Base-by-base conservation (phyloP, 257 asterid species). In the Petunia secreta region DNA sequence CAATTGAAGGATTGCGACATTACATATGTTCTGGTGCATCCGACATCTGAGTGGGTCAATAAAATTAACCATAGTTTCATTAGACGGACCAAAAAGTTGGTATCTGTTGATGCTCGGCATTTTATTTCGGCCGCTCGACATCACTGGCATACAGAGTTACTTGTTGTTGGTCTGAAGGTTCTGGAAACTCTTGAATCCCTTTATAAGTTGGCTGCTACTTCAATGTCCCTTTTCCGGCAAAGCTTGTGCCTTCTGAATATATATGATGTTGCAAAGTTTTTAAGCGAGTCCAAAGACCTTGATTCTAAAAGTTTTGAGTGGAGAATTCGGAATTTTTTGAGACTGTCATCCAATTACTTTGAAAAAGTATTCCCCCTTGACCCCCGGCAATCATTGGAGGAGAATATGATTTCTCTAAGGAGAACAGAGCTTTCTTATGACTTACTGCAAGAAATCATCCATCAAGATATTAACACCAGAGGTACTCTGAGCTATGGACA, bases 11-110 rank as follows among this genome's bases (percentile, higher is more conserved):
- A 81, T 63, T 2, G n/a, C 0, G 84, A 75, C 40, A 75, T 13
- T 10, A 40, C 65, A 11, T 88, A 50, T 82, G 66, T 79, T 5
- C 71, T 92, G 85, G 16, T 89, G 85, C 88, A 84, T n/a, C 90
- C 92, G 3, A 80, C 83, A 39, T 89, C 94, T 36, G 82, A 87
- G 6, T 92, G 96, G 96, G 87, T 81, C 14, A 79, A 40, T 58
- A 83, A 80, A 63, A 80, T 82, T 54, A 85, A 87, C 50, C 8
- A 58, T 53, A 67, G 75, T 74, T 88, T 79, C 64, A 5, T 82
- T 6, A 34, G 77, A 75, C 54, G 9, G 79, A 73, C 63, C 6
- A 65, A 80, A 79, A 84, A 85, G 4, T 5, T 82, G 37, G 77
- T 39, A 6, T 73, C 44, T 14, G 46, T 86, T 48, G 92, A 88